These are phyloP conservation scores for Tricholoma terreum DNA, from an alignment of 768 basidiomycete species.

Conservation along the genomic window DNA sequence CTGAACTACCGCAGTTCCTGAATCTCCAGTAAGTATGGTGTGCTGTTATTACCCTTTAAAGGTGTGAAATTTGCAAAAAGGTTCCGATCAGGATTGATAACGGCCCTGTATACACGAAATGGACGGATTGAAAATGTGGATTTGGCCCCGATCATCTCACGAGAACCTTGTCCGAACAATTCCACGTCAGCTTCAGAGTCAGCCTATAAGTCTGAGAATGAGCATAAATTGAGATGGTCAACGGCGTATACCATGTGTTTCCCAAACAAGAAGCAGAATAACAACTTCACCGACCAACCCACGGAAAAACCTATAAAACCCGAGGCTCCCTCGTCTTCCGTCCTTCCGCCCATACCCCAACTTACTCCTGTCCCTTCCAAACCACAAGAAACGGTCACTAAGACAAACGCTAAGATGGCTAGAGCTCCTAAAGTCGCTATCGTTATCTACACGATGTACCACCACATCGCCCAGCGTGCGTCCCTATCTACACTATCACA, in stretches of 20 bases:
- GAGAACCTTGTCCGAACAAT: slow-evolving; percentile 7
- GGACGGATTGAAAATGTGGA: background rate
- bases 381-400: slow-evolving; percentile 13
- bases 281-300: slow-evolving; percentile 27
- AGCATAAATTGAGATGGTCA: background rate
- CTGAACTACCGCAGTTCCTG: too few relatives aligned
- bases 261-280: slow-evolving; percentile 29
- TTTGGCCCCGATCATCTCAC: slow-evolving; percentile 23
- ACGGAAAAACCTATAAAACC: slow-evolving; percentile 28
- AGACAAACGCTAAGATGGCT: slow-evolving; percentile 31
- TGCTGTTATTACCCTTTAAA: too few relatives aligned
- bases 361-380: slow-evolving; percentile 7
- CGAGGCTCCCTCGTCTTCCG: slow-evolving; percentile 4
- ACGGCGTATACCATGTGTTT: slow-evolving; percentile 29
- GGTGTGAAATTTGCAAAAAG: too few relatives aligned
- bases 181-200: background rate
- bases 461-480: slow-evolving; percentile 68
- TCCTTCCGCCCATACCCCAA: slow-evolving; percentile 16
- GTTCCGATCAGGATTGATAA: too few relatives aligned
- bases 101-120: background rate
- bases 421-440: slow-evolving; percentile 58
- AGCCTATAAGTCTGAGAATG: background rate
- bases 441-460: slow-evolving; percentile 71
- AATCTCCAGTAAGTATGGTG: too few relatives aligned
- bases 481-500: slow-evolving; percentile 3